These are phyloP conservation scores for Hypocrella siamensis DNA, from an alignment of 2,329 filamentous ascomycete genomes.

Conservation along the genomic window DNA sequence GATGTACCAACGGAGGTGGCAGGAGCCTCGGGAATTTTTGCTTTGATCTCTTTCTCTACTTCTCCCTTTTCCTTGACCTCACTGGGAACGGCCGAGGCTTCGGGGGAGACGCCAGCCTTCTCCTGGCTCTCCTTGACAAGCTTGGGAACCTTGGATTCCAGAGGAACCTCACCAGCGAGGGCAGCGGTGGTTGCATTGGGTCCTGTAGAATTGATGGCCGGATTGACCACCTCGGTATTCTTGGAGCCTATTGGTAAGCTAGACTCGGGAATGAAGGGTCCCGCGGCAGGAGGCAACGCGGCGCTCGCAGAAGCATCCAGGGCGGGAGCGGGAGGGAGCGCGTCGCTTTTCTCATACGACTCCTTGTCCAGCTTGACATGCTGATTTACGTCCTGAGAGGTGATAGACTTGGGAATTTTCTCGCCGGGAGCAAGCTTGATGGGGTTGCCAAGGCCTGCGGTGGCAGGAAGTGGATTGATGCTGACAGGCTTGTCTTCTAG, in stretches of 20 bases:
- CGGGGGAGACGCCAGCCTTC: constrained; percentile 46
- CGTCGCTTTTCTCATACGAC: constrained; percentile 71
- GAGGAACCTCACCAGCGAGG: constrained; percentile 52
- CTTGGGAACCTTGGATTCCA: constrained; percentile 31
- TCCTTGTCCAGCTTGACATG: constrained; percentile 68
- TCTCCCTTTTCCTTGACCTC: constrained; percentile 57
- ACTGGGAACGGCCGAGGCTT: constrained; percentile 48
- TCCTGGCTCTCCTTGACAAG: constrained; percentile 59
- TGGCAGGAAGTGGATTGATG: constrained; percentile 46
- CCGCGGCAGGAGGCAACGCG: constrained; percentile 38
- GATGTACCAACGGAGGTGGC: constrained; percentile 40
- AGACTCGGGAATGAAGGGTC: constrained; percentile 65
- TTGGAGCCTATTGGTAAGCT: constrained; percentile 53
- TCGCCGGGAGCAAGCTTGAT: constrained; percentile 67
- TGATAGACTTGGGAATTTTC: constrained; percentile 57
- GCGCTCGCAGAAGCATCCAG: constrained; percentile 9
- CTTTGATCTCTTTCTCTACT: constrained; percentile 55
- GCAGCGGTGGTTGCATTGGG: constrained; percentile 49
- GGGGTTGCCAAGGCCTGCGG: constrained; percentile 57
- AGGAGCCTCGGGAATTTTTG: constrained; percentile 46
- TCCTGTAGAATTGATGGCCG: constrained; percentile 30
- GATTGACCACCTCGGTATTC: constrained; percentile 22
- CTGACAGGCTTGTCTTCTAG: constrained; percentile 37
- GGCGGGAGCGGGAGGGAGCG: constrained; percentile 30
- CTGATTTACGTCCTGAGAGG: constrained; percentile 49